Base-by-base conservation (phyloP, 306 rosid genomes). In the Trifolium pratense region DNA sequence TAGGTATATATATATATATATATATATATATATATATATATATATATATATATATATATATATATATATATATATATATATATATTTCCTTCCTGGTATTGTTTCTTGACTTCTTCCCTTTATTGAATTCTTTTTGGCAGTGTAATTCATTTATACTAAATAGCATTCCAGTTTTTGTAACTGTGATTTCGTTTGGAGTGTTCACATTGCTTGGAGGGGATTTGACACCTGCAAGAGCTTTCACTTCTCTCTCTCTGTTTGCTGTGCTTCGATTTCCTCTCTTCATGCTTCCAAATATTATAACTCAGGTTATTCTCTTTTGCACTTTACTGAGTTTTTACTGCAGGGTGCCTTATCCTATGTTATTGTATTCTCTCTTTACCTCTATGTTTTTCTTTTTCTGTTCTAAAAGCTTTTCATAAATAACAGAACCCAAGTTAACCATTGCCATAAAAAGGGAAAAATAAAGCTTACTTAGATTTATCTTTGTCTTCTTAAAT, bases 241-340 rank as follows among this genome's bases (percentile, higher is more conserved):
- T 94, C 79, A 94, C 99, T 37, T 91, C 99, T 7, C 90, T 94
- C 71, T 91, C 99, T 72, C 88, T 94, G 81, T 94, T 91, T 84
- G 79, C 97, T 43, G 98, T 94, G 85, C 92, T 94, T 64, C 97
- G 97, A 45, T 94, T 91, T 84, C 98, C 98, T 65, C 94, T 94
- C 49, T 94, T 89, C 87, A 86, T 94, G 96, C 98, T 94, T 81
- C 98, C 98, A 34, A 91, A 94, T 83, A 89, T 87, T 37, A 94
- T 94, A 77, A 94, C 97, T 58, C 98, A 91, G 98, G 98, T 94
- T 80, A 70, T 62, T 65, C 15, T 49, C 49, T 46, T 60, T 6
- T 49, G 13, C 37, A 59, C n/a, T 60, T 39, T 40, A 49, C 43
- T 72, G 13, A 9, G 61, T 40, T 48, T 73, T 45, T 16, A 15